Evolutionary conservation across 495 filamentous ascomycete genomes (phyloP), one percentile per base, ranked within the genome.

Genomic region (Xylona heveae): DNA sequence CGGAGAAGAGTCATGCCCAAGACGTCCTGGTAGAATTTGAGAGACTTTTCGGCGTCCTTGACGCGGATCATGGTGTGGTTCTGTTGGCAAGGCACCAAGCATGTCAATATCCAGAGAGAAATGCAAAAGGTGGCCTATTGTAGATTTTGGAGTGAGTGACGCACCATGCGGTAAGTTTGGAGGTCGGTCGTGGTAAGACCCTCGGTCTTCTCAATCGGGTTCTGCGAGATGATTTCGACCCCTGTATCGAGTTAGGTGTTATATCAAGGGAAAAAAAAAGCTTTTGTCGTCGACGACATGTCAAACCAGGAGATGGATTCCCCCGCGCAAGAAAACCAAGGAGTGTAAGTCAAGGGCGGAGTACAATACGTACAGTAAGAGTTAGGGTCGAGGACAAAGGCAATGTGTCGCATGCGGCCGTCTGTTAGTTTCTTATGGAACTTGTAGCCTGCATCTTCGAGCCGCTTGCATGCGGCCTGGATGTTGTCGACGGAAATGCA

Each of bases 41-140:
- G 52, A 8, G 74, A 82, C 41, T 66, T 68, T 47, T 92, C 76
- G 21, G 68, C 60, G 44, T 85, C 77, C 59, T 94, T 97, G 49
- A 94, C 74, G 17, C 88, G 77, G 40, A 97, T 69, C 88, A 94
- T 95, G 36, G 83, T 92, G 52, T 80, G 76, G 48, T 80, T 81
- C 62, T 69, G 44, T n/a, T n/a, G n/a, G n/a, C n/a, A n/a, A n/a
- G n/a, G n/a, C n/a, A n/a, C n/a, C n/a, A n/a, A n/a, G n/a, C n/a
- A n/a, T n/a, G n/a, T n/a, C n/a, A n/a, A n/a, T n/a, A n/a, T n/a
- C n/a, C n/a, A n/a, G n/a, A n/a, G n/a, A n/a, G n/a, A n/a, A n/a
- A n/a, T n/a, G n/a, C n/a, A n/a, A n/a, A n/a, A n/a, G n/a, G n/a
- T n/a, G n/a, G n/a, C n/a, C n/a, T n/a, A n/a, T n/a, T n/a, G n/a